A percentile compares a stretch with the other conserved stretches of the same genome.
These are phyloP conservation scores for Coniferiporia weirii DNA, from an alignment of 1,284 basidiomycete species.

Conservation along the genomic window DNA sequence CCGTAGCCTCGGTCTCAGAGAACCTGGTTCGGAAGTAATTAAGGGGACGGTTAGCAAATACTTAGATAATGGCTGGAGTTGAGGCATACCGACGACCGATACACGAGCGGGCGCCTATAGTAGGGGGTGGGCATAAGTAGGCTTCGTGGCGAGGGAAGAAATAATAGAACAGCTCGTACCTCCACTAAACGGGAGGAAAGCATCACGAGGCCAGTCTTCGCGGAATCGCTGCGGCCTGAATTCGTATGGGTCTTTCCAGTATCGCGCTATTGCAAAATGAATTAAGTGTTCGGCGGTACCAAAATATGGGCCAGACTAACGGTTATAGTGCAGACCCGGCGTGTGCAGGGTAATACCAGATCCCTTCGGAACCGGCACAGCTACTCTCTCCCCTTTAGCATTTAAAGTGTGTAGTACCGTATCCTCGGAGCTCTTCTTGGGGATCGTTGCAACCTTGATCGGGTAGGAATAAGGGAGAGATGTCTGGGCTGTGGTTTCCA, in stretches of 20 bases:
- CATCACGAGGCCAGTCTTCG: slow-evolving; percentile 43
- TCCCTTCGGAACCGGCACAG: slow-evolving; percentile 42
- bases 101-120: slow-evolving; percentile 14
- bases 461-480: neutral
- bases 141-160: neutral
- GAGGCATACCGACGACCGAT: slow-evolving; percentile 15
- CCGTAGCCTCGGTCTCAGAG: slow-evolving; percentile 15
- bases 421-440: slow-evolving; percentile 46
- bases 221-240: slow-evolving; percentile 51
- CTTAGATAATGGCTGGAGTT: neutral
- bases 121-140: neutral
- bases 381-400: slow-evolving; percentile 31
- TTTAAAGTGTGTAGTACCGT: slow-evolving; percentile 36
- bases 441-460: slow-evolving; percentile 37
- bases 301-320: slow-evolving; percentile 24
- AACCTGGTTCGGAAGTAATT: slow-evolving; percentile 1
- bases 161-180: slow-evolving; percentile 32
- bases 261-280: slow-evolving; percentile 33
- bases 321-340: slow-evolving; percentile 41
- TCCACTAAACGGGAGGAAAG: slow-evolving; percentile 48
- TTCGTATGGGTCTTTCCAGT: slow-evolving; percentile 46
- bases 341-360: slow-evolving; percentile 36
- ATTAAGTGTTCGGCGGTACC: neutral
- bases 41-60: neutral
- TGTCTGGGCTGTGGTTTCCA: neutral